Base-by-base conservation (phyloP, 2,329 filamentous ascomycete genomes). In the Esteya vermicola region DNA sequence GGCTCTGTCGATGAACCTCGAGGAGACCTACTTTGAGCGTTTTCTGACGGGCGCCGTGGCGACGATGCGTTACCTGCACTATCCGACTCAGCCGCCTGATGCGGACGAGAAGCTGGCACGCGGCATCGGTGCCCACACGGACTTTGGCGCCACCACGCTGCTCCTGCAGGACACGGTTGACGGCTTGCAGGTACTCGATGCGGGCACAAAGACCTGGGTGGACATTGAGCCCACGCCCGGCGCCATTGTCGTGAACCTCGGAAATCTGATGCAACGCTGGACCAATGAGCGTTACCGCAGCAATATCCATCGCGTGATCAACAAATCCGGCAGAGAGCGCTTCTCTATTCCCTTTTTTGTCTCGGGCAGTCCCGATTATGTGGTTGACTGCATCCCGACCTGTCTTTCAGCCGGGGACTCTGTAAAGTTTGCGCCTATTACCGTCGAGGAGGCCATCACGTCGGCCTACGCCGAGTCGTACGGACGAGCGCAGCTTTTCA, bases 21-120 rank as follows among this genome's bases (percentile, higher is more conserved):
- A 33, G 6, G 39, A 42, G 47, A 46, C 16, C 38, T 47, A n/a
- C 39, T 54, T 25, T 51, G 54, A 1, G 47, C 50, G 7, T 50
- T 50, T 68, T 31, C 72, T 78, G 52, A n/a, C 22, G 25, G 64
- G 62, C 26, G 67, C 68, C 0, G 61, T 68, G 42, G 67, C 74
- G 43, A 73, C 77, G 41, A 57, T 79, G 13, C 64, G 76, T 1
- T 52, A 79, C 16, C 57, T 78, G 14, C 74, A 79, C 51, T 79
- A 60, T 39, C 57, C 58, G 4, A 47, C 51, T 3, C 42, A 43
- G 32, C 35, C 35, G 6, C 16, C 34, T 0, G 38, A 43, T 2
- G 47, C 53, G 12, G 49, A 56, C 13, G 50, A 52, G 4, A 50
- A 51, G 25, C 47, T 54, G 20, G 48, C 57, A 5, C 45, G 45